Base-by-base conservation (phyloP, 768 basidiomycete species). In the Leccinum olivaceopallidum region DNA sequence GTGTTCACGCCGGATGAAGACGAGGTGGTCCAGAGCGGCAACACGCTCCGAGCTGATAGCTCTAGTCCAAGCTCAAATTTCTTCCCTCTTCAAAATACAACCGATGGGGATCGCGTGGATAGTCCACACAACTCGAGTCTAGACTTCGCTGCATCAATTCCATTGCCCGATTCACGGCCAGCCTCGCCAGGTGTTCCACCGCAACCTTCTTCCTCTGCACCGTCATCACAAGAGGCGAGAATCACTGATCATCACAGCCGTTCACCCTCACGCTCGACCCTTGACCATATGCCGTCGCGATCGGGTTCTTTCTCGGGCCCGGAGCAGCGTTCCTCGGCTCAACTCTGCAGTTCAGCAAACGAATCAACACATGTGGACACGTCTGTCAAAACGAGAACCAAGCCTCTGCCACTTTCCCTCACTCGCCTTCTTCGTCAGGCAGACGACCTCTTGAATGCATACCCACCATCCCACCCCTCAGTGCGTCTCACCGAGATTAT, bases 401-500 rank as follows among this genome's bases (percentile, higher is more conserved):
- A 62, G 60, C 59, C 74, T 63, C 60, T 67, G 22, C 71, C 71
- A 42, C 63, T 80, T 18, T 76, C 79, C 5, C 78, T 87, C 51
- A 73, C 82, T 5, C 67, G 77, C 26, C 79, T 91, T 30, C 80
- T 92, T 22, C 69, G 68, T 5, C 78, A 78, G 28, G 80, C 90
- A 1, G 89, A 91, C 65, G 78, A 74, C 8, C 83, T 93, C 13
- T 83, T 81, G 53, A 63, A 69, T n/a, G 64, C 68, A 20, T 88
- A 81, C 70, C 89, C 90, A 5, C 88, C 89, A 2, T 76, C 80
- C 2, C 81, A 88, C 55, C 80, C 85, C 10, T 76, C 71, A 1
- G 75, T 93, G 13, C 69, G 64, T 4, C 75, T 90, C 16, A 73
- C 80, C 6, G 75, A 78, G 30, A 89, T 89, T 53, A 85, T 94